phyloP scores from a whole-genome alignment of 1,139 yeast genomes.

The Debaryomyces fabryi region DNA sequence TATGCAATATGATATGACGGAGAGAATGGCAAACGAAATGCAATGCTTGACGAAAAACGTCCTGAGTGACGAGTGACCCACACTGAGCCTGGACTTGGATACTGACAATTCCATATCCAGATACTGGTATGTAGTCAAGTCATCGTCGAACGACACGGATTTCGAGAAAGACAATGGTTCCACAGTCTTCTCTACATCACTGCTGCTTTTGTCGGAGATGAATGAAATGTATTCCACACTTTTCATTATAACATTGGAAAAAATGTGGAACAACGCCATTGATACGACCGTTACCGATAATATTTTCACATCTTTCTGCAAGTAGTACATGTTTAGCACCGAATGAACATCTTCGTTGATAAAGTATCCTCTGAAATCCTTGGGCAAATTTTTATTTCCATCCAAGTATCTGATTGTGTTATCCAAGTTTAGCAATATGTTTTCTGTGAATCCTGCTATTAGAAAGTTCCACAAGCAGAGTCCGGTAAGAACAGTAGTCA shows the following conservation, averaged over 20 bases:
- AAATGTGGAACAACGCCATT: constrained; percentile 14
- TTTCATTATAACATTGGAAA: constrained; percentile 18
- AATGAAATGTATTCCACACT: constrained; percentile 21
- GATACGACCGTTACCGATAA: constrained; percentile 16
- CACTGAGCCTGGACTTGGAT: constrained; percentile 5
- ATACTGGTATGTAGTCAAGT: constrained; percentile 19
- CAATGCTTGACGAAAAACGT: constrained; percentile 5
- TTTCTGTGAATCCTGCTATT: background rate
- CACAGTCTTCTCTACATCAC: background rate
- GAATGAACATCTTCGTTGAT: constrained; percentile 1
- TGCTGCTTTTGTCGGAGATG: constrained; percentile 8
- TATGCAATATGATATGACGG: constrained; percentile 3
- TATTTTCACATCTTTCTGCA: constrained; percentile 17
- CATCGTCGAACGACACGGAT: constrained; percentile 22
- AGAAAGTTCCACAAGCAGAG: constrained; percentile 18
- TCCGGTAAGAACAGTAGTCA: constrained; percentile 9
- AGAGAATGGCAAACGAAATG: constrained; percentile 1
- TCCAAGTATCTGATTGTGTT: background rate
- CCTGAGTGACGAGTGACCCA: background rate
- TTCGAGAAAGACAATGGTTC: constrained; percentile 10
- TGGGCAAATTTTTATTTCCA: background rate
- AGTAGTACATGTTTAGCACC: constrained; percentile 9
- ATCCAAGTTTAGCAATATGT: constrained; percentile 2
- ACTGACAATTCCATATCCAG: constrained; percentile 13
- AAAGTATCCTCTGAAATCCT: constrained; percentile 1